A percentile compares a stretch with the other conserved stretches of the same genome.
Evolutionary conservation across 768 basidiomycete genomes (phyloP).

Genomic region (Lentinula sp.): DNA sequence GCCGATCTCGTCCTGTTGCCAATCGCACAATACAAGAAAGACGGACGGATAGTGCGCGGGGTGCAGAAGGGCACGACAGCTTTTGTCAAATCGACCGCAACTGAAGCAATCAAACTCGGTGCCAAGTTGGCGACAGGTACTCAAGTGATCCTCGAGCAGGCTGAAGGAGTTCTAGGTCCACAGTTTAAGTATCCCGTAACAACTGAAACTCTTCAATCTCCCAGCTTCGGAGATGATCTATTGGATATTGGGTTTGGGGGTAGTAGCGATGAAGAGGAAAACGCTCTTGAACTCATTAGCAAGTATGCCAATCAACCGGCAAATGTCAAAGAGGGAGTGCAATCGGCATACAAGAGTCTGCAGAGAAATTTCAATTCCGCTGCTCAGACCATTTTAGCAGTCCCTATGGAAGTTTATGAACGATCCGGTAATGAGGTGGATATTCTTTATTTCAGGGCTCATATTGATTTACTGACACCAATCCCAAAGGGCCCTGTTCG

Average conservation of each 20-base stretch:
- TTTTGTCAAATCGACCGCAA: conserved; percentile 90
- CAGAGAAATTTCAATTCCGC: conserved; percentile 85
- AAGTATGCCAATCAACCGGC: conserved; percentile 89
- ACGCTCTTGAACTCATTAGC: conserved; percentile 54
- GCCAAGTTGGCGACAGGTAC: conserved; percentile 94
- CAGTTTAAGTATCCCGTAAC: conserved; percentile 62
- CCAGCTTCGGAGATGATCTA: conserved; percentile 13
- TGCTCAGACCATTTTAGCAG: conserved; percentile 96
- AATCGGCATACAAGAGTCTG: conserved; percentile 87
- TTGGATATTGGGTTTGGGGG: conserved; percentile 2
- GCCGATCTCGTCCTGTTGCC: conserved; percentile 94
- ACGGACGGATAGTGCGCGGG: conserved; percentile 87
- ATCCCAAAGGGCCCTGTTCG: conserved; percentile 64
- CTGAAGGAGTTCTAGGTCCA: conserved; percentile 85
- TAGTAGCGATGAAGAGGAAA: conserved; percentile 25
- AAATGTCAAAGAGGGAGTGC: conserved; percentile 80
- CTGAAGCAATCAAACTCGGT: conserved; percentile 93
- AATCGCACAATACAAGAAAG: conserved; percentile 96
- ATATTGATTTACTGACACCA: conserved; percentile 2
- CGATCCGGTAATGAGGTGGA: conserved; percentile 84
- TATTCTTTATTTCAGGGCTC: conserved; percentile 2
- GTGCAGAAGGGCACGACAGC: conserved; percentile 91
- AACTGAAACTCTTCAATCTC: conserved; percentile 56
- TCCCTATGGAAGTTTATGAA: conserved; percentile 99
- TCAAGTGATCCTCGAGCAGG: conserved; percentile 94